Percentiles rank a stretch among this genome's conserved stretches.
phyloP scores from a whole-genome alignment of 2,329 filamentous ascomycete genomes.

The Colletotrichum abscissum region DNA sequence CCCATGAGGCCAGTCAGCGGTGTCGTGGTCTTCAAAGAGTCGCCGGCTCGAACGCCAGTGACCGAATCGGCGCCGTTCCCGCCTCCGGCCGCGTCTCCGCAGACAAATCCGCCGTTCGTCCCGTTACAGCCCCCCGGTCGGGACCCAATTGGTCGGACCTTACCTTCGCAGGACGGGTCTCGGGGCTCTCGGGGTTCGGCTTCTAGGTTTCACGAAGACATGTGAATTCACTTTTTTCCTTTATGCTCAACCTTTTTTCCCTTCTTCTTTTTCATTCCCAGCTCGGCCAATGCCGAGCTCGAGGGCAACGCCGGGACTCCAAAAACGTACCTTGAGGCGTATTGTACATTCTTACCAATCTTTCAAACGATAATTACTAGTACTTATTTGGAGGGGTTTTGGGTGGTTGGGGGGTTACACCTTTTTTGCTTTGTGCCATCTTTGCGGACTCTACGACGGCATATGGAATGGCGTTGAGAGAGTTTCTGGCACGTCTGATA shows the following conservation, averaged over 20 bases:
- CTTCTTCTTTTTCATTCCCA: slow-evolving; percentile 1
- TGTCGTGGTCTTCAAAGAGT: slow-evolving; percentile 70
- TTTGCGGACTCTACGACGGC: slow-evolving; percentile 25
- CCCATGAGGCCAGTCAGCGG: slow-evolving; percentile 72
- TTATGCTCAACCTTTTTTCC: not conserved
- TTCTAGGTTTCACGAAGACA: slow-evolving; percentile 55
- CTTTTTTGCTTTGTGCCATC: not conserved
- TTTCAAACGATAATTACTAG: slow-evolving; percentile 31
- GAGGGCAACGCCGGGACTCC: not conserved
- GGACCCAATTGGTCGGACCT: slow-evolving; percentile 52
- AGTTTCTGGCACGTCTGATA: slow-evolving; percentile 3
- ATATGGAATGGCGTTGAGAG: slow-evolving; percentile 33
- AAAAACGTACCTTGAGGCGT: slow-evolving; percentile 22
- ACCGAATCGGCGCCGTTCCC: slow-evolving; percentile 63
- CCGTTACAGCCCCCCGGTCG: slow-evolving; percentile 41
- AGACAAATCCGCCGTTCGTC: slow-evolving; percentile 35
- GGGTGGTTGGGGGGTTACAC: not conserved
- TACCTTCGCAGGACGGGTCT: slow-evolving; percentile 47
- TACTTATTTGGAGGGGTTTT: slow-evolving; percentile 10
- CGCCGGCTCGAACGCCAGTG: slow-evolving; percentile 73
- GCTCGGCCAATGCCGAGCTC: slow-evolving; percentile 15
- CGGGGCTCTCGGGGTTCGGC: slow-evolving; percentile 45
- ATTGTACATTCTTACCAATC: slow-evolving; percentile 34
- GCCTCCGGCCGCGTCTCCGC: slow-evolving; percentile 35
- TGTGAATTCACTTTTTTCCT: slow-evolving; percentile 37